Percentiles rank a stretch among this genome's conserved stretches.
phyloP scores from a whole-genome alignment of 1,139 yeast genomes.

The Pichia terricola region DNA sequence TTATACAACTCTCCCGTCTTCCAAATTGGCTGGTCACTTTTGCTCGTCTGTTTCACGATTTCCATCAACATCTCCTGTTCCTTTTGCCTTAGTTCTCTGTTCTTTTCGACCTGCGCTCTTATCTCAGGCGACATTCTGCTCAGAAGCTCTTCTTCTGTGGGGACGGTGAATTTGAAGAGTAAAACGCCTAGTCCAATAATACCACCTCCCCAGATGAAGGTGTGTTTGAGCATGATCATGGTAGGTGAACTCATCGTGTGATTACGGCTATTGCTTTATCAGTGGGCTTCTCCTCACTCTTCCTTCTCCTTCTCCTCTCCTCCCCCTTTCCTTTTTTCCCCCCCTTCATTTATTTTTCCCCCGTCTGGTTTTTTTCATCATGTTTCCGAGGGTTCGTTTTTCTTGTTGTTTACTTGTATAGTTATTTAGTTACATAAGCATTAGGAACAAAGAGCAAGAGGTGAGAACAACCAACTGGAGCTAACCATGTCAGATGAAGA shows the following conservation, averaged over 20 bases:
- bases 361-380: too few species aligned
- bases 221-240: conserved; percentile 17
- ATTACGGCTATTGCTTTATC: too few species aligned
- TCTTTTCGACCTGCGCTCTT: conserved; percentile 63
- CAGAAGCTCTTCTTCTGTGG: conserved; percentile 73
- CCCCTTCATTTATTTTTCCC: too few species aligned
- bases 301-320: too few species aligned
- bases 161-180: conserved; percentile 62
- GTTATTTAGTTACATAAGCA: too few species aligned
- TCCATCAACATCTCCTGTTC: conserved; percentile 62
- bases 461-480: too few species aligned
- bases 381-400: too few species aligned
- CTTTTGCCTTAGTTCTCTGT: conserved; percentile 49
- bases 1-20: conserved; percentile 59
- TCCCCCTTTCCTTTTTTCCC: too few species aligned
- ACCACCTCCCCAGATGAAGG: conserved; percentile 38
- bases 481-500: neutral
- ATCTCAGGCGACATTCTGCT: conserved; percentile 74
- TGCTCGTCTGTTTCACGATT: conserved; percentile 51
- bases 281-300: too few species aligned
- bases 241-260: conserved; percentile 9
- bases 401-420: too few species aligned
- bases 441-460: too few species aligned
- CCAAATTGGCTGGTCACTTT: conserved; percentile 72
- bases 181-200: conserved; percentile 62